phyloP scores from a whole-genome alignment of 371 early-diverging fungal genomes.

The Saksenaea vasiformis region DNA sequence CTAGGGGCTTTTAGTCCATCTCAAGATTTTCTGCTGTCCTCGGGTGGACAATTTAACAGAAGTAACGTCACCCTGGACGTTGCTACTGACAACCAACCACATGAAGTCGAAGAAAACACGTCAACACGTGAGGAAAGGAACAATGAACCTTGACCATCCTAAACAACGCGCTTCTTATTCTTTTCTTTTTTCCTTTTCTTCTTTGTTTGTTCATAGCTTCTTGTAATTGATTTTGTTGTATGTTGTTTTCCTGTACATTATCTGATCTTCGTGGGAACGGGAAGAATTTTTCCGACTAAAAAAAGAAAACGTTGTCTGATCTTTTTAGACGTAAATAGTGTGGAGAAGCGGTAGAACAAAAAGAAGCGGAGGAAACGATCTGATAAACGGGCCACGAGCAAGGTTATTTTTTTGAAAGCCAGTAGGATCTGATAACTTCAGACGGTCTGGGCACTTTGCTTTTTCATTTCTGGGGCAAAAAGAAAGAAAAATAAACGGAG shows the following conservation, averaged over 20 bases:
- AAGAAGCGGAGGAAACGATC: background rate
- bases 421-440: background rate
- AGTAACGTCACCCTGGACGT: background rate
- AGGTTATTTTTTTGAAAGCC: background rate
- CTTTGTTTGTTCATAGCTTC: background rate
- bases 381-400: background rate
- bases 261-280: background rate
- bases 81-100: background rate
- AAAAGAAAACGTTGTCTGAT: too few species aligned
- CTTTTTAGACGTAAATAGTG: background rate
- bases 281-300: background rate
- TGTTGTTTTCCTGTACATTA: background rate
- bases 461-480: background rate
- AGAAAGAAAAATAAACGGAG: background rate
- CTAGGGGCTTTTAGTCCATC: background rate
- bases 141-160: background rate
- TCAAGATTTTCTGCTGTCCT: constrained; percentile 1
- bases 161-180: background rate
- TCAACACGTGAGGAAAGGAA: background rate
- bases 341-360: background rate
- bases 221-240: background rate
- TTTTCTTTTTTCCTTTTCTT: background rate
- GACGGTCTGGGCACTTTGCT: too few species aligned
- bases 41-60: constrained; percentile 1
- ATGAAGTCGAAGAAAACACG: background rate